These are phyloP conservation scores for Taiwanofungus camphoratus DNA, from an alignment of 1,284 basidiomycete species.

Conservation along the genomic window DNA sequence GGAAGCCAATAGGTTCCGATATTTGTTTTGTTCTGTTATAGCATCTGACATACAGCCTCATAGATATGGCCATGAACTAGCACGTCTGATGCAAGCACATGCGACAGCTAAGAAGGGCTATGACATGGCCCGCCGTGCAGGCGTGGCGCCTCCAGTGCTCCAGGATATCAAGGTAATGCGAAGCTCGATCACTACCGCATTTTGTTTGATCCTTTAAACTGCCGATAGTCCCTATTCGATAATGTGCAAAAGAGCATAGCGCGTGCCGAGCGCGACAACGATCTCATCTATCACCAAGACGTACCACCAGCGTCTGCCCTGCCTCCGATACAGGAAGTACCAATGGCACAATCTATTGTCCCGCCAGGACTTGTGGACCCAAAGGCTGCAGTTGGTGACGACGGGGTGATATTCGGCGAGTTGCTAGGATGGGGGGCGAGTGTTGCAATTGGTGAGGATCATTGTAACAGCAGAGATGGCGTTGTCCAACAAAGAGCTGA, in stretches of 20 bases:
- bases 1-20: slow-evolving; percentile 64
- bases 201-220: background rate
- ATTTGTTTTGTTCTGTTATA: background rate
- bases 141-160: slow-evolving; percentile 56
- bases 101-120: slow-evolving; percentile 68
- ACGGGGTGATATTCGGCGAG: slow-evolving; percentile 66
- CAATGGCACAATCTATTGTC: slow-evolving; percentile 63
- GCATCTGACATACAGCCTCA: background rate
- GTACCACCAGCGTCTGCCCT: slow-evolving; percentile 74
- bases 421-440: slow-evolving; percentile 87
- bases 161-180: slow-evolving; percentile 69
- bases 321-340: slow-evolving; percentile 57
- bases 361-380: slow-evolving; percentile 65
- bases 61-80: slow-evolving; percentile 84
- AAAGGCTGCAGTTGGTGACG: slow-evolving; percentile 39
- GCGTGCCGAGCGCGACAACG: slow-evolving; percentile 88
- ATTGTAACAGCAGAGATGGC: background rate
- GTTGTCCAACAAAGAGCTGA: background rate
- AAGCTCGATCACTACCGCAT: too few species aligned
- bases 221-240: slow-evolving; percentile 52
- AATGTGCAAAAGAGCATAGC: slow-evolving; percentile 65
- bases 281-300: slow-evolving; percentile 91
- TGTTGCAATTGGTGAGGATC: slow-evolving; percentile 74
- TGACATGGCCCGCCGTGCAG: slow-evolving; percentile 61
- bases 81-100: slow-evolving; percentile 66